A percentile compares a stretch with the other conserved stretches of the same genome.
Evolutionary conservation across 352 stramenopile species (phyloP).

Genomic region (Phytophthora multivora): DNA sequence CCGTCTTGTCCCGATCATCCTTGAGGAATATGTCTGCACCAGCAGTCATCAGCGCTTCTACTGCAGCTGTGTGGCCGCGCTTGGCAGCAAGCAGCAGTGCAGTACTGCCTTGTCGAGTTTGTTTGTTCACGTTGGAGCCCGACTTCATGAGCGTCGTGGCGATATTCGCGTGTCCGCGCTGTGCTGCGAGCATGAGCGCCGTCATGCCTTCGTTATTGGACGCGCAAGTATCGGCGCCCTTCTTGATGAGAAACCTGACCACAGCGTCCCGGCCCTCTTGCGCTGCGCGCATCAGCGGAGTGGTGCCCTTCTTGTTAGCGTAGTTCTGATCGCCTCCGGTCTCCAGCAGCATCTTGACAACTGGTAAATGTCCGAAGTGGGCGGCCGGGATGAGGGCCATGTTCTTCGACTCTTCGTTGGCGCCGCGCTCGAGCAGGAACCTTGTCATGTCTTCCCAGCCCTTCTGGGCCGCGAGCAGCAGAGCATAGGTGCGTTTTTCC

Average conservation of each 20-base stretch:
- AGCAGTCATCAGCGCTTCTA: conserved; percentile 79
- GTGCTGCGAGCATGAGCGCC: conserved; percentile 83
- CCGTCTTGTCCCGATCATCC: conserved; percentile 87
- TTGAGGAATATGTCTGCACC: conserved; percentile 89
- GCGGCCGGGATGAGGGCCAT: conserved; percentile 85
- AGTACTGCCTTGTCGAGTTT: conserved; percentile 86
- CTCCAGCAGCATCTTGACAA: conserved; percentile 77
- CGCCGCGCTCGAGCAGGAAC: conserved; percentile 68
- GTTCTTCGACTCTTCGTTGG: conserved; percentile 85
- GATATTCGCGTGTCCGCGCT: conserved; percentile 82
- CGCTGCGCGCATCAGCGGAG: conserved; percentile 83
- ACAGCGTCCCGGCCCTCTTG: conserved; percentile 84
- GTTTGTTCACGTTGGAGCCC: conserved; percentile 88
- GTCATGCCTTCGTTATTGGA: conserved; percentile 91
- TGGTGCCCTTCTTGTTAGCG: conserved; percentile 89
- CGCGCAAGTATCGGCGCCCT: conserved; percentile 69
- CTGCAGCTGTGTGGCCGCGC: conserved; percentile 75
- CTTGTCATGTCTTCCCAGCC: conserved; percentile 71
- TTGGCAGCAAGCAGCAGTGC: conserved; percentile 85
- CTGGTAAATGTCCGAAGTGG: conserved; percentile 80
- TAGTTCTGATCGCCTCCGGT: conserved; percentile 79
- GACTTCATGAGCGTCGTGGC: conserved; percentile 82
- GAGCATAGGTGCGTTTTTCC: conserved; percentile 80
- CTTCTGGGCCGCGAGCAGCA: conserved; percentile 86
- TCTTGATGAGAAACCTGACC: conserved; percentile 77